Conservation (phyloP, 2,329 filamentous ascomycete species). For the Ceratocystis diversiconidia region DNA sequence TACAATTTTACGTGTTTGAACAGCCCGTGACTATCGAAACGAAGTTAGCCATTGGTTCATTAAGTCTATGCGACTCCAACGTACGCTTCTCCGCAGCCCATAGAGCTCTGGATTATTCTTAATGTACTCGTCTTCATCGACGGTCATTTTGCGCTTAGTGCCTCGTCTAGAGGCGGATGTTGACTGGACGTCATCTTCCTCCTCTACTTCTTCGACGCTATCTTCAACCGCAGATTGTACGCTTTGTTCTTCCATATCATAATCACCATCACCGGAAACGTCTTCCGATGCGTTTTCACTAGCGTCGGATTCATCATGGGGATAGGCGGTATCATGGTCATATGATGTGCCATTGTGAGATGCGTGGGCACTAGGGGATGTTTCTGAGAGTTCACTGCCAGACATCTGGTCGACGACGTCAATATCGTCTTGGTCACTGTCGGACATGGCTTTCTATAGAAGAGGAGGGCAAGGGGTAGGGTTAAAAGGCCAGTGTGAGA, state of each 20-base stretch:
- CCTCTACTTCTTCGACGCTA: constrained; percentile 16
- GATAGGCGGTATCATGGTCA: constrained; percentile 24
- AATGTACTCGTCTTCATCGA: constrained; percentile 70
- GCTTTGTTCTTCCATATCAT: constrained; percentile 51
- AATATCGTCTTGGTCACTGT: constrained; percentile 18
- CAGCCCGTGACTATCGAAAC: constrained; percentile 37
- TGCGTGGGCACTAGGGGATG: constrained; percentile 39
- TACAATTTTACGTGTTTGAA: constrained; percentile 45
- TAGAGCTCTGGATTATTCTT: constrained; percentile 88
- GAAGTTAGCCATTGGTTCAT: constrained; percentile 9
- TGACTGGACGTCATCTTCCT: constrained; percentile 36
- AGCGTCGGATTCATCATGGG: constrained; percentile 31
- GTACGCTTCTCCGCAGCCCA: constrained; percentile 81
- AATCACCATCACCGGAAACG: constrained; percentile 57
- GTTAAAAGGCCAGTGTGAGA: constrained; percentile 4
- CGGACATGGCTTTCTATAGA: constrained; percentile 12
- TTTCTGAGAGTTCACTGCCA: constrained; percentile 66
- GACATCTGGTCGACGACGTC: constrained; percentile 32
- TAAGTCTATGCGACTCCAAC: constrained; percentile 24
- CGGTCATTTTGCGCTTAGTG: constrained; percentile 56
- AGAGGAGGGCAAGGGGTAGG: background rate
- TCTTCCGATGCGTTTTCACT: constrained; percentile 36
- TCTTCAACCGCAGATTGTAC: constrained; percentile 24
- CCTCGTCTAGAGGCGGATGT: constrained; percentile 55
- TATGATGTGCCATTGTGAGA: constrained; percentile 31